Evolutionary conservation across 495 filamentous ascomycete species (phyloP).

Genomic region (Elasticomyces elasticus): DNA sequence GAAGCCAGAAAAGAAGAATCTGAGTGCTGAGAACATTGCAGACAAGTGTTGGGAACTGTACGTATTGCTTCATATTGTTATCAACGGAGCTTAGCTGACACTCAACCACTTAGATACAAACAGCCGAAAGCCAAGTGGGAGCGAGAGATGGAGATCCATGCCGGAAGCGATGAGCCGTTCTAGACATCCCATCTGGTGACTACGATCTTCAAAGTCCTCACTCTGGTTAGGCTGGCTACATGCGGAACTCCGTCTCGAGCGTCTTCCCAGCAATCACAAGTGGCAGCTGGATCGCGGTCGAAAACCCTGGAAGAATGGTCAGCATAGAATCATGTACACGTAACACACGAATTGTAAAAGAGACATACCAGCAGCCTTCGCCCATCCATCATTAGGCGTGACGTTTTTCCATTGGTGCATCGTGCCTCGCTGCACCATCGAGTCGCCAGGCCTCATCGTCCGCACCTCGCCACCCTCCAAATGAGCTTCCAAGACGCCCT

Average conservation of each 20-base stretch:
- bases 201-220: not conserved
- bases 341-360: not conserved
- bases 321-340: not conserved
- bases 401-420: constrained; percentile 60
- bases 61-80: no score
- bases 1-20: constrained; percentile 15
- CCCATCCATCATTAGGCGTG: constrained; percentile 33
- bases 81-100: no score
- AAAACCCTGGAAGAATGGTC: not conserved
- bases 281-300: constrained; percentile 2
- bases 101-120: no score
- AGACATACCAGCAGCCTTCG: constrained; percentile 11
- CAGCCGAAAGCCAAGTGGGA: constrained; percentile 18
- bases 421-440: constrained; percentile 55
- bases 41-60: constrained; percentile 15
- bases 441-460: constrained; percentile 50
- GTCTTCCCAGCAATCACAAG: constrained; percentile 11
- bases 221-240: not conserved
- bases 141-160: constrained; percentile 16
- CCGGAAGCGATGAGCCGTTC: not conserved
- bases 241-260: constrained; percentile 6
- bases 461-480: constrained; percentile 51
- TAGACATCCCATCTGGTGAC: not conserved
- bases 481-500: constrained; percentile 45
- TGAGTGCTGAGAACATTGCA: constrained; percentile 19